Conservation (phyloP, 805 yeast species). For the Teunomyces lycoperdinae region DNA sequence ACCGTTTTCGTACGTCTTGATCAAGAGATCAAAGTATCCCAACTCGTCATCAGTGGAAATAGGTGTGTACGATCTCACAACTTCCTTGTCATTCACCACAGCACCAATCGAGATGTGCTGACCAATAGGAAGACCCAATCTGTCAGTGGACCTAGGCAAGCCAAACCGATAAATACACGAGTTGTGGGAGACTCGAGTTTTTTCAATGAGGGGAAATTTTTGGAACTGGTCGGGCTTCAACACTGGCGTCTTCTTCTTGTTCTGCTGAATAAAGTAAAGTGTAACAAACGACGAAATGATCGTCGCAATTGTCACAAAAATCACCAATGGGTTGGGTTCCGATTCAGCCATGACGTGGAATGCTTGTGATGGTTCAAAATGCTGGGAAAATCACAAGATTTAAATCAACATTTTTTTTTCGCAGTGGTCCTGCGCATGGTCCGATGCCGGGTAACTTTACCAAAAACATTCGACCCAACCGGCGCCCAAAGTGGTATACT, state of each 20-base stretch:
- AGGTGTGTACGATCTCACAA: constrained; percentile 88
- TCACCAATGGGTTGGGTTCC: constrained; percentile 40
- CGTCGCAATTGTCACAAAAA: constrained; percentile 39
- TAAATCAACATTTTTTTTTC: neutral
- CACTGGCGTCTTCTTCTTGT: constrained; percentile 45
- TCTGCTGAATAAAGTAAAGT: constrained; percentile 32
- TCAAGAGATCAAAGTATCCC: constrained; percentile 82
- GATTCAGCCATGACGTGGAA: constrained; percentile 18
- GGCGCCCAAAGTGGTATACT: no score
- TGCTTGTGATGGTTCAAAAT: neutral
- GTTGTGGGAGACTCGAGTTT: constrained; percentile 74
- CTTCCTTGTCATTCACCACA: constrained; percentile 70
- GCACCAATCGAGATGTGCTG: constrained; percentile 87
- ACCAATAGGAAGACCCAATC: constrained; percentile 88
- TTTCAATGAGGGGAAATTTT: constrained; percentile 76
- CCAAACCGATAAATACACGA: constrained; percentile 82
- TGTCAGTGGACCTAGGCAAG: constrained; percentile 69
- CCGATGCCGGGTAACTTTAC: neutral
- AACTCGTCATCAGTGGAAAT: constrained; percentile 73
- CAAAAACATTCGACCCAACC: no score
- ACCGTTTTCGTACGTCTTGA: constrained; percentile 84
- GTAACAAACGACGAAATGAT: constrained; percentile 33
- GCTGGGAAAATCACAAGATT: neutral
- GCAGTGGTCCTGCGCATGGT: neutral
- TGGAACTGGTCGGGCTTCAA: constrained; percentile 66